Evolutionary conservation across 257 asterid species (phyloP).

Genomic region (Nicotiana obtusifolia): DNA sequence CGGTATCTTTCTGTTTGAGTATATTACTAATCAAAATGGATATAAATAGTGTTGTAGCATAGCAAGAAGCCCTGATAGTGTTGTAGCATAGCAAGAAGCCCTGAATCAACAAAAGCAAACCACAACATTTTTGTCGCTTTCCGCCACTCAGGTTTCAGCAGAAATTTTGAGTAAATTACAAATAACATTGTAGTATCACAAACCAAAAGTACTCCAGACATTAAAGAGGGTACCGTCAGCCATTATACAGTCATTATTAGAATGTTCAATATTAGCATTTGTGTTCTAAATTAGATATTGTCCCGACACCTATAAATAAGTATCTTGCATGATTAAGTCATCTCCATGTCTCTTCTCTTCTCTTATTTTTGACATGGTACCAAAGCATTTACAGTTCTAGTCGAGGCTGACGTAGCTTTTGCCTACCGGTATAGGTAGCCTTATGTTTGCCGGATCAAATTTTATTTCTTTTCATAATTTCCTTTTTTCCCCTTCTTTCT

Average conservation of each 20-base stretch:
- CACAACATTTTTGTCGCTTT: not conserved
- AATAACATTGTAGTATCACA: not conserved
- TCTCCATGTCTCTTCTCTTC: not conserved
- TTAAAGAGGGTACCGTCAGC: not conserved
- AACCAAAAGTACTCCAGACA: not conserved
- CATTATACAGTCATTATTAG: not conserved
- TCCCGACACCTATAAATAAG: not conserved
- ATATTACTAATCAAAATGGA: too few species aligned
- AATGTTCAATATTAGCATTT: not conserved
- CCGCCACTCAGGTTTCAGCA: not conserved
- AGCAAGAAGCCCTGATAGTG: too few species aligned
- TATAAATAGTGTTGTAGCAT: too few species aligned
- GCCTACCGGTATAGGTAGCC: not conserved
- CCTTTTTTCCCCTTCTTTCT: not conserved
- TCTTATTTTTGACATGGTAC: not conserved
- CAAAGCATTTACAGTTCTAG: not conserved
- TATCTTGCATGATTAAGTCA: not conserved
- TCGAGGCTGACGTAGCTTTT: not conserved
- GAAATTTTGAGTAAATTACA: not conserved
- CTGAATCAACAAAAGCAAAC: not conserved
- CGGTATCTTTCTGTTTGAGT: too few species aligned
- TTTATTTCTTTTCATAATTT: not conserved
- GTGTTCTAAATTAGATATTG: not conserved
- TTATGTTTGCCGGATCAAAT: not conserved
- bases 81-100: too few species aligned